Percentiles rank a stretch among this genome's conserved stretches.
Evolutionary conservation across 257 asterid species (phyloP).

Genomic region (Oldenlandia corymbosa): DNA sequence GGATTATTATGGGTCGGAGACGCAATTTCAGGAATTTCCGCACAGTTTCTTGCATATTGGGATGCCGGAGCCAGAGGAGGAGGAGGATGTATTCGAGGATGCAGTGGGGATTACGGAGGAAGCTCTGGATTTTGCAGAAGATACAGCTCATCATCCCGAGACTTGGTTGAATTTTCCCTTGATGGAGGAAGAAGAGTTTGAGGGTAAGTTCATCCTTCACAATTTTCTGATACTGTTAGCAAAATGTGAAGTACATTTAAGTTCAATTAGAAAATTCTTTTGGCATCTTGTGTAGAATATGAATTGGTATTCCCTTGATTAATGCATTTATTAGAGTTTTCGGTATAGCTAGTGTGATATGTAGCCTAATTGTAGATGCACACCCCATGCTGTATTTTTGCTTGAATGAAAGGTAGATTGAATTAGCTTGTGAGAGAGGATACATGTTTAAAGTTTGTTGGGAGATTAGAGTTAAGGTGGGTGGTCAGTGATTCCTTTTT

Average conservation of each 20-base stretch:
- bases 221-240: background rate
- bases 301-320: background rate
- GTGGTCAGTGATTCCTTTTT: background rate
- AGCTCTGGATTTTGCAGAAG: constrained; percentile 70
- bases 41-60: constrained; percentile 8
- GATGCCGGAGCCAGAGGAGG: constrained; percentile 29
- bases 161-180: constrained; percentile 98
- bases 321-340: background rate
- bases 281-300: background rate
- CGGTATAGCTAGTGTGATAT: background rate
- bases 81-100: constrained; percentile 30
- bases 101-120: constrained; percentile 90
- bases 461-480: no score
- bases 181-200: constrained; percentile 77
- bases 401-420: background rate
- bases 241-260: background rate
- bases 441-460: background rate
- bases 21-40: background rate
- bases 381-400: background rate
- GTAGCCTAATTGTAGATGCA: background rate
- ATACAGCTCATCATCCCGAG: constrained; percentile 98
- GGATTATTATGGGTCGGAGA: constrained; percentile 13
- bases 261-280: background rate
- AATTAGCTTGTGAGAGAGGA: background rate
- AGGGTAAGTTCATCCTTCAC: constrained; percentile 35